Percentiles rank a stretch among this genome's conserved stretches.
Conservation (phyloP, 768 basidiomycete genomes). For the Boletus rex-veris region DNA sequence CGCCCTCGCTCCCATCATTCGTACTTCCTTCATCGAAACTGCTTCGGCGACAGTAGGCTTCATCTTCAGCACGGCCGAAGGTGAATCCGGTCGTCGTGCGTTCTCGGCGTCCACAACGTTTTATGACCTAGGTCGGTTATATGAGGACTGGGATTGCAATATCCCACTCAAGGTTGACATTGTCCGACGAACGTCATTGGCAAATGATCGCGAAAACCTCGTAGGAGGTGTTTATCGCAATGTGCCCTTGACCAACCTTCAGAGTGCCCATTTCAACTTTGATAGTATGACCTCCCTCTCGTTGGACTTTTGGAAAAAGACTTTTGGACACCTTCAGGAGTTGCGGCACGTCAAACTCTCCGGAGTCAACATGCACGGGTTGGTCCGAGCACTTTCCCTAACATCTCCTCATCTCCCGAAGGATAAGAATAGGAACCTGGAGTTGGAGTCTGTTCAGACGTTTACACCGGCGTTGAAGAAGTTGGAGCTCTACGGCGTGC, state of each 20-base stretch:
- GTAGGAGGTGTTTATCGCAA: constrained; percentile 9
- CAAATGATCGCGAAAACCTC: constrained; percentile 12
- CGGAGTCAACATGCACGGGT: constrained; percentile 4
- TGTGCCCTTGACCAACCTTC: constrained; percentile 11
- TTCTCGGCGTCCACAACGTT: constrained; percentile 6
- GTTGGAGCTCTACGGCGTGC: constrained; percentile 5
- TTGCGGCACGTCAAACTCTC: constrained; percentile 12
- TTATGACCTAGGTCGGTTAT: constrained; percentile 3
- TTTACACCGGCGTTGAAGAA: constrained; percentile 18
- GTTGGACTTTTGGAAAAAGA: constrained; percentile 13
- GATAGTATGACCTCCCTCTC: constrained; percentile 9
- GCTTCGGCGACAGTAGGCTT: constrained; percentile 11
- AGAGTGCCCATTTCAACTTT: constrained; percentile 8
- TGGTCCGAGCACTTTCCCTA: constrained; percentile 7
- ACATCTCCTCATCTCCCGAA: not conserved
- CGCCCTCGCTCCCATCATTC: constrained; percentile 8
- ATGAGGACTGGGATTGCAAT: constrained; percentile 18
- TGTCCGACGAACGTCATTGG: constrained; percentile 4
- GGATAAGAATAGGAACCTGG: not conserved
- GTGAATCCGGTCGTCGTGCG: constrained; percentile 5
- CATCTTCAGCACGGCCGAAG: constrained; percentile 14
- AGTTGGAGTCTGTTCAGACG: not conserved
- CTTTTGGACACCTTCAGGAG: constrained; percentile 15
- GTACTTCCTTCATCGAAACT: constrained; percentile 8
- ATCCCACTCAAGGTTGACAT: constrained; percentile 19